These are phyloP conservation scores for Plasmodium billcollinsi DNA, from an alignment of 169 alveolate genomes.

Conservation along the genomic window DNA sequence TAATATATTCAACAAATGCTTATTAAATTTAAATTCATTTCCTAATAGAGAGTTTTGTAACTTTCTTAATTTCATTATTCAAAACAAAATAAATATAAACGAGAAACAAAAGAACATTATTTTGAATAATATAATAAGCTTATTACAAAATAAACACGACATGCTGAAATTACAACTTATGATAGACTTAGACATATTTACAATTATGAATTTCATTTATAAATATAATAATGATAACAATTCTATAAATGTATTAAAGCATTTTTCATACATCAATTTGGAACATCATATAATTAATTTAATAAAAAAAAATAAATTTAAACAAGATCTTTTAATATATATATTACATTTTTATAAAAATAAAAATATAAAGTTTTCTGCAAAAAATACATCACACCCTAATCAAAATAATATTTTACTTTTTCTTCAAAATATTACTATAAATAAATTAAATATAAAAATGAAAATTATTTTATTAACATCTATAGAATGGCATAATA, in stretches of 20 bases:
- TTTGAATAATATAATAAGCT: conserved; percentile 6
- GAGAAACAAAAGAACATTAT: conserved; percentile 6
- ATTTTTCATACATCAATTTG: conserved; percentile 3
- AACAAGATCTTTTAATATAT: conserved; percentile 33
- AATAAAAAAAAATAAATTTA: conserved; percentile 48
- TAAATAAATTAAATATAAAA: conserved; percentile 30
- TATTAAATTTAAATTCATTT: conserved; percentile 7
- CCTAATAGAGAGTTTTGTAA: conserved; percentile 73
- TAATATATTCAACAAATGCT: conserved; percentile 39
- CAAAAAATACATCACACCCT: background rate
- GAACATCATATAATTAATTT: conserved; percentile 24
- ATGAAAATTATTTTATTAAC: conserved; percentile 73
- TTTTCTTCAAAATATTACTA: conserved; percentile 22
- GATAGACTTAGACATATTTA: conserved; percentile 73
- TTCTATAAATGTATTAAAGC: background rate
- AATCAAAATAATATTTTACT: background rate
- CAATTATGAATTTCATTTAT: conserved; percentile 50
- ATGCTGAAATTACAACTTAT: conserved; percentile 14
- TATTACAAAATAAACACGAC: conserved; percentile 17
- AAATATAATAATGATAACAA: conserved; percentile 37
- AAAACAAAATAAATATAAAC: conserved; percentile 37
- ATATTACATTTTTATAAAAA: conserved; percentile 51
- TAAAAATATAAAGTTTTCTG: background rate
- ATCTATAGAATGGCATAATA: conserved; percentile 28
- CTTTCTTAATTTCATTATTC: conserved; percentile 61